Conservation (phyloP, 2,329 filamentous ascomycete species). For the Apiospora arundinis region DNA sequence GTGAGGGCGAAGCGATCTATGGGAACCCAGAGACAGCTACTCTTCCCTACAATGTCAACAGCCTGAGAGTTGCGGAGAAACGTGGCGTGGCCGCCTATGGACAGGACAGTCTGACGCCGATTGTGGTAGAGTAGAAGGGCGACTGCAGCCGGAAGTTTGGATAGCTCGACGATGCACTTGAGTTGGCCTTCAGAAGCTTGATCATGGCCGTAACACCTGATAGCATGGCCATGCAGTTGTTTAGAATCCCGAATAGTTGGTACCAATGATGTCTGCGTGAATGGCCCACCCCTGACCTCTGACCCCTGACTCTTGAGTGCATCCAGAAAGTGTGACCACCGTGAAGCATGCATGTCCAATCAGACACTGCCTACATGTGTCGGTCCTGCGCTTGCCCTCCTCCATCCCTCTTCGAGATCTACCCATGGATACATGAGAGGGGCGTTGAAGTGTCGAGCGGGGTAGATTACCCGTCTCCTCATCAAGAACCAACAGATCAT, state of each 20-base stretch:
- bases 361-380: background rate
- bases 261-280: background rate
- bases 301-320: background rate
- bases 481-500: background rate
- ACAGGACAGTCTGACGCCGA: background rate
- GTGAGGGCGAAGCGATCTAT: background rate
- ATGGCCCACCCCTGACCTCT: background rate
- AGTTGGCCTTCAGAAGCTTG: background rate
- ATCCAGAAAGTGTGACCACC: background rate
- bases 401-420: no score
- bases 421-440: background rate
- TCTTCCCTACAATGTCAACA: background rate
- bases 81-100: background rate
- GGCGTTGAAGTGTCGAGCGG: background rate
- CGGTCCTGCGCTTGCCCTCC: background rate
- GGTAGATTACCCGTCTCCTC: background rate
- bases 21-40: conserved; percentile 16
- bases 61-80: conserved; percentile 15
- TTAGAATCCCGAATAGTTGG: background rate
- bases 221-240: background rate
- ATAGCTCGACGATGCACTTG: no score
- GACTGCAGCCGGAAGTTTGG: no score
- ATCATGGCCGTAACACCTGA: background rate
- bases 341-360: background rate
- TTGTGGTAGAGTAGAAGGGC: background rate